These are phyloP conservation scores for Lachnellula hyalina DNA, from an alignment of 2,329 filamentous ascomycete genomes.

Conservation along the genomic window DNA sequence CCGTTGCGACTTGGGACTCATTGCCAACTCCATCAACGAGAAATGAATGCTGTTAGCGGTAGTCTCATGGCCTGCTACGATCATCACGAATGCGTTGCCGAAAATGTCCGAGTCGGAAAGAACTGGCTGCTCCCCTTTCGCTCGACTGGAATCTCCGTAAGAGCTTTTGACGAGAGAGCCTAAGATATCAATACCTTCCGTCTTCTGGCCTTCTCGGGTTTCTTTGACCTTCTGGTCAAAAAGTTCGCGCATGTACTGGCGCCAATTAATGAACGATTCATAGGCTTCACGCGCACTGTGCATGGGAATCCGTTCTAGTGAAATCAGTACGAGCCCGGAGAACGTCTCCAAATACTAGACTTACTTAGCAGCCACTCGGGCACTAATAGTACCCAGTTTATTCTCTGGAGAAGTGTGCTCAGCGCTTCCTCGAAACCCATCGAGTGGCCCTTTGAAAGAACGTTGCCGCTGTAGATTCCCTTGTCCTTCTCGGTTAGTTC, in stretches of 20 bases:
- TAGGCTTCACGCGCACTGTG: conserved; percentile 40
- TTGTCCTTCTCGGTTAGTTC: conserved; percentile 38
- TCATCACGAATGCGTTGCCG: conserved; percentile 65
- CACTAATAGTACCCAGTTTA: conserved; percentile 47
- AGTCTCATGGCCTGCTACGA: conserved; percentile 75
- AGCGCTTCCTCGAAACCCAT: conserved; percentile 53
- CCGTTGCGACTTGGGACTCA: conserved; percentile 57
- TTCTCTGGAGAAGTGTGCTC: conserved; percentile 46
- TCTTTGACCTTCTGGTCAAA: conserved; percentile 47
- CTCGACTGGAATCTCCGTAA: conserved; percentile 31
- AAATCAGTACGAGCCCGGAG: background rate
- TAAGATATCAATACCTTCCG: conserved; percentile 51
- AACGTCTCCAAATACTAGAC: conserved; percentile 11
- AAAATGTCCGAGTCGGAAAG: conserved; percentile 62
- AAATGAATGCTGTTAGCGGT: conserved; percentile 73
- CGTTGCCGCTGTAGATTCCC: conserved; percentile 36
- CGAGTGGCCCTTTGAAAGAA: conserved; percentile 37
- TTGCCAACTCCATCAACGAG: conserved; percentile 61
- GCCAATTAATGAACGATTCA: conserved; percentile 49
- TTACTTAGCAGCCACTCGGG: conserved; percentile 46
- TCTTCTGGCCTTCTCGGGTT: conserved; percentile 33
- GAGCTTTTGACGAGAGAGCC: conserved; percentile 45
- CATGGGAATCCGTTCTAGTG: conserved; percentile 37
- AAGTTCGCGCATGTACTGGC: conserved; percentile 57
- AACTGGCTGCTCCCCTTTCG: conserved; percentile 44